phyloP scores from a whole-genome alignment of 768 basidiomycete genomes.

The Tulasnella sp. region DNA sequence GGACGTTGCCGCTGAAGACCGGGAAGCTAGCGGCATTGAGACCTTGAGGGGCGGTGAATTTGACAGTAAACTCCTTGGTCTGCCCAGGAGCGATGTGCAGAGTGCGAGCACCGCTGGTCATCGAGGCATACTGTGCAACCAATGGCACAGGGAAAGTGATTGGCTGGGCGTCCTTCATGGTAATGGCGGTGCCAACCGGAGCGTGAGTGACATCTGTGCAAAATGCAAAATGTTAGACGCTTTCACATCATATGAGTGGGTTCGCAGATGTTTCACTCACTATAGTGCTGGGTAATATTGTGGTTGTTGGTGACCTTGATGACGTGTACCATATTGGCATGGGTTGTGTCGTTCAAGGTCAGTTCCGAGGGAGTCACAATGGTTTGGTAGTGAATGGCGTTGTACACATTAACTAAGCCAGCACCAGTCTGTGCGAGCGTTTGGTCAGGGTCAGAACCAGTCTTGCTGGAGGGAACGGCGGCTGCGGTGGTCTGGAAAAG shows the following conservation, averaged over 20 bases:
- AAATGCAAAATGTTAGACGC: no score
- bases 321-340: conserved; percentile 8
- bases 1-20: conserved; percentile 49
- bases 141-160: conserved; percentile 43
- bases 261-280: no score
- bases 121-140: conserved; percentile 34
- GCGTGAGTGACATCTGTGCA: conserved; percentile 40
- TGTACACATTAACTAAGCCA: conserved; percentile 27
- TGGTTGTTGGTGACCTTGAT: conserved; percentile 40
- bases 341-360: conserved; percentile 32
- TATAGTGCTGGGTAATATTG: conserved; percentile 33
- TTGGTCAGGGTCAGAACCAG: conserved; percentile 15
- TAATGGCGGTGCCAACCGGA: conserved; percentile 46
- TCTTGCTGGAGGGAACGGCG: conserved; percentile 13
- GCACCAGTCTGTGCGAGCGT: conserved; percentile 20
- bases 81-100: conserved; percentile 37
- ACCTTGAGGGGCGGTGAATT: conserved; percentile 37
- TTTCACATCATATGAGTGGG: no score
- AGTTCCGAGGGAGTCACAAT: conserved; percentile 28
- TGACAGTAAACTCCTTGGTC: conserved; percentile 32
- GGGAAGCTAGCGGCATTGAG: conserved; percentile 38
- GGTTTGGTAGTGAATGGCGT: conserved; percentile 26
- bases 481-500: conserved; percentile 20
- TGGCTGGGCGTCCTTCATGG: conserved; percentile 34
- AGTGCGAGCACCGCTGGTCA: conserved; percentile 34